These are phyloP conservation scores for Candida pseudoviswanathii DNA, from an alignment of 1,139 yeast genomes.

Conservation along the genomic window DNA sequence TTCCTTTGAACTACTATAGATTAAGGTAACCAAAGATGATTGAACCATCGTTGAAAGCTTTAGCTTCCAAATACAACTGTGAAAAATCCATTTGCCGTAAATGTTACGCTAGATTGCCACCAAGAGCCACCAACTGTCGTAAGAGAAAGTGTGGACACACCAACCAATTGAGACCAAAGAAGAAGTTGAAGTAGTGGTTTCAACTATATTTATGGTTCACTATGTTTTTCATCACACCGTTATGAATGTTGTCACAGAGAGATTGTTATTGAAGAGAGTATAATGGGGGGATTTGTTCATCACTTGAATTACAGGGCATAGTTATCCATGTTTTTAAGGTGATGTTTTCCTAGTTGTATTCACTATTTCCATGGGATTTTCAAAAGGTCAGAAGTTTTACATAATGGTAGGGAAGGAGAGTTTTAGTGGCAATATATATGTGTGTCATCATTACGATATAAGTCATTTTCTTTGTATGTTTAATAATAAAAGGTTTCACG, in stretches of 20 bases:
- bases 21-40: constrained; percentile 55
- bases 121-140: constrained; percentile 99
- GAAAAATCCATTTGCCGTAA: constrained; percentile 99
- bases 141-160: constrained; percentile 99
- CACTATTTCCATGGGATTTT: not conserved
- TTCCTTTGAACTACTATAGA: constrained; percentile 7
- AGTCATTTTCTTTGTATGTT: constrained; percentile 6
- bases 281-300: not conserved
- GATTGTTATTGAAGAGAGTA: constrained; percentile 1
- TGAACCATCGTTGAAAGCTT: constrained; percentile 98
- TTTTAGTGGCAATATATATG: constrained; percentile 4
- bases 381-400: not conserved
- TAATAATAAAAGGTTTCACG: constrained; percentile 5
- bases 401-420: constrained; percentile 1
- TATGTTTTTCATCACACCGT: constrained; percentile 7
- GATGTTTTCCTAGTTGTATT: not conserved
- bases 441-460: constrained; percentile 1
- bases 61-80: constrained; percentile 99
- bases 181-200: constrained; percentile 87
- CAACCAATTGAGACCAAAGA: constrained; percentile 99
- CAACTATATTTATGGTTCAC: not conserved
- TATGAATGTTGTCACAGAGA: constrained; percentile 3
- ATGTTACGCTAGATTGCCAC: constrained; percentile 99
- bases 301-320: not conserved
- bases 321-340: not conserved